Evolutionary conservation across 2,329 filamentous ascomycete species (phyloP), one percentile per base, ranked within the genome.

Genomic region (Curvularia spicifera): DNA sequence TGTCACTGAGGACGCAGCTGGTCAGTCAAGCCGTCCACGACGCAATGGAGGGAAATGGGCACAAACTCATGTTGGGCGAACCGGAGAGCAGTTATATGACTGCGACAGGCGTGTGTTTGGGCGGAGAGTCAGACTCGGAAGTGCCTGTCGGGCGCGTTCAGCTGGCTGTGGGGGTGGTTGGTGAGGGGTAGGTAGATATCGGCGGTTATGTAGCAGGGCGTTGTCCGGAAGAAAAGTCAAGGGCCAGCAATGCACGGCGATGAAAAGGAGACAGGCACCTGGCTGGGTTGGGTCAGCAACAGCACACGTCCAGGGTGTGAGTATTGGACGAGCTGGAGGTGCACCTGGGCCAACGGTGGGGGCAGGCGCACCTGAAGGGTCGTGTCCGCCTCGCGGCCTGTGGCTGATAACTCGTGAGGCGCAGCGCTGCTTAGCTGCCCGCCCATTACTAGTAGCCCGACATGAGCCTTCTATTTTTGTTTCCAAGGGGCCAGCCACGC

Each of bases 1-100:
- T 69, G 89, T 83, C 81, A 96, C 93, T 96, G 71, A 15, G 57
- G 46, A 45, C 48, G 40, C 48, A 43, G 54, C 69, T 50, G 44
- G 54, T 69, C 49, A 68, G 67, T 65, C 57, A 57, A 53, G 44
- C 33, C 43, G 43, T 31, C 46, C 20, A 35, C n/a, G 28, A 35
- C 18, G 35, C 45, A 45, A 45, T 53, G 51, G 45, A 26, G 26
- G 43, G 56, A 54, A 59, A 49, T 60, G 64, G 68, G 53, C 52
- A 69, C 69, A 65, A 8, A 76, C 74, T 76, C 75, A 77, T 77
- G 63, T 48, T 74, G 67, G 59, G 61, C 64, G 60, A 67, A 58
- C 57, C 53, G 51, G 50, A 48, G 61, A 59, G 67, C 71, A 68
- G 71, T 65, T 61, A 60, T 57, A 63, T 31, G 47, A 61, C 68